Conservation (phyloP, 352 stramenopile species). For the Blastocystis sp. region DNA sequence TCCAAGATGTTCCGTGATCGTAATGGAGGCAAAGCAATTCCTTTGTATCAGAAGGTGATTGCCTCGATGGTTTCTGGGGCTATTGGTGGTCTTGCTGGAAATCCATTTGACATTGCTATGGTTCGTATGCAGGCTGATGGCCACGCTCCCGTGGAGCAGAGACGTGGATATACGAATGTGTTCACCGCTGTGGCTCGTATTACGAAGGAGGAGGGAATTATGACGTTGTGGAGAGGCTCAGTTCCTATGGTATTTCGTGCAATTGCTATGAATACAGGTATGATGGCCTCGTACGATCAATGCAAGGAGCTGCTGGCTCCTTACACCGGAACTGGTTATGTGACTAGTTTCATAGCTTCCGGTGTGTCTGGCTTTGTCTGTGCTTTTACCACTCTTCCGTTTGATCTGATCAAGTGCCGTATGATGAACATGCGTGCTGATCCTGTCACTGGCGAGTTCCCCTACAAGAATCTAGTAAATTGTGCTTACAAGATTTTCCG, state of each 20-base stretch:
- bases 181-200: conserved; percentile 88
- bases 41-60: conserved; percentile 63
- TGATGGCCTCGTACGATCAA: conserved; percentile 98
- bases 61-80: conserved; percentile 63
- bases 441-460: conserved; percentile 76
- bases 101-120: conserved; percentile 93
- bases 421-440: conserved; percentile 93
- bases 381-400: conserved; percentile 91
- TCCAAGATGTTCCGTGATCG: conserved; percentile 63
- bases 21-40: conserved; percentile 63
- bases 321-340: conserved; percentile 29
- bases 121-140: conserved; percentile 94
- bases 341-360: conserved; percentile 82
- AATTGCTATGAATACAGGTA: conserved; percentile 96
- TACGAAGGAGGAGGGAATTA: conserved; percentile 74
- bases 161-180: conserved; percentile 96
- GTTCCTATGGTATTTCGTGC: conserved; percentile 85
- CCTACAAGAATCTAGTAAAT: conserved; percentile 86
- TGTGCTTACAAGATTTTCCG: conserved; percentile 85
- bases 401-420: conserved; percentile 95
- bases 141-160: conserved; percentile 78
- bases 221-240: conserved; percentile 80
- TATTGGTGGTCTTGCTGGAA: conserved; percentile 82
- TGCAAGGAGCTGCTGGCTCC: conserved; percentile 65
- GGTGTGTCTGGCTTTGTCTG: conserved; percentile 91